Evolutionary conservation across 139 green algal species (phyloP).

Genomic region (Dunaliella primolecta): DNA sequence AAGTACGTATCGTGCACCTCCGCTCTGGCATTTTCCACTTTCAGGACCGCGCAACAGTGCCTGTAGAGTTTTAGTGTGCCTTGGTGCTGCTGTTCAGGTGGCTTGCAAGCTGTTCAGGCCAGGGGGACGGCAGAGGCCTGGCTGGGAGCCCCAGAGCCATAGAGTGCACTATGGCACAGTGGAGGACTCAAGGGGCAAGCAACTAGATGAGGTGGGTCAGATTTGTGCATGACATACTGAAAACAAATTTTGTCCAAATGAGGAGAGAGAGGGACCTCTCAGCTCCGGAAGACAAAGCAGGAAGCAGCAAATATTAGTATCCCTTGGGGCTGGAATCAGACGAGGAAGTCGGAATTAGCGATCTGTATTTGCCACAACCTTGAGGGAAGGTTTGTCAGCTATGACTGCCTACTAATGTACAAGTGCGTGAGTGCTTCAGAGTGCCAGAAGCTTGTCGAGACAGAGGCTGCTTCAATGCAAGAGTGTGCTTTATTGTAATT

Average conservation of each 20-base stretch:
- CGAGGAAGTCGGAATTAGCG: neutral
- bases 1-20: neutral
- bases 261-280: neutral
- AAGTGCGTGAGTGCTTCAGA: too few relatives aligned
- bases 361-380: too few relatives aligned
- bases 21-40: neutral
- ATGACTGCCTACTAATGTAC: too few relatives aligned
- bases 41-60: neutral
- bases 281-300: neutral
- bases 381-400: too few relatives aligned
- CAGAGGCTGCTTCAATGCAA: neutral
- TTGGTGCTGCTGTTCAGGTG: neutral
- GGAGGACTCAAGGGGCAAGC: constrained; percentile 45
- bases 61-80: neutral
- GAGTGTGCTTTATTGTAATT: neutral
- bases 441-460: too few relatives aligned
- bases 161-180: constrained; percentile 79
- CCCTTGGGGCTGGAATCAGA: neutral
- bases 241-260: neutral
- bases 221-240: neutral
- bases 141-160: constrained; percentile 66
- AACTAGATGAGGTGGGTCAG: constrained; percentile 62
- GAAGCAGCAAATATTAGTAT: neutral
- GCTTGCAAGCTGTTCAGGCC: constrained; percentile 53
- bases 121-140: constrained; percentile 22